Conservation (phyloP, 176 grass and related monocot species). For the Alloteropsis semialata region DNA sequence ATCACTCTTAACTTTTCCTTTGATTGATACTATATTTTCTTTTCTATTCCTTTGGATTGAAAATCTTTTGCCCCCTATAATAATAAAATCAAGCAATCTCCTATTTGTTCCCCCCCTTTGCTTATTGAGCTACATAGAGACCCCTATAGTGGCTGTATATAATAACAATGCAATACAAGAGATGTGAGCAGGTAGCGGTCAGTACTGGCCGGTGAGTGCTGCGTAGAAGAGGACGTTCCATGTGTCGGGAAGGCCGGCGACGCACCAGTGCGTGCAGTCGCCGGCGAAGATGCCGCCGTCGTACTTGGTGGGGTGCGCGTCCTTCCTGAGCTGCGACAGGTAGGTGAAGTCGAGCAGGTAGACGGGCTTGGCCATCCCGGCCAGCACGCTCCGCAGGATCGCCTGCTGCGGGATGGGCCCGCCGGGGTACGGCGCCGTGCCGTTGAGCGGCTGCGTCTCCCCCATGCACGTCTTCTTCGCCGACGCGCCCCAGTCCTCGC, state of each 20-base stretch:
- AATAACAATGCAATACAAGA: not conserved
- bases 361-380: constrained; percentile 59
- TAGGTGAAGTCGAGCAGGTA: constrained; percentile 71
- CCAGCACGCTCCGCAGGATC: constrained; percentile 46
- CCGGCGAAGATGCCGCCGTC: constrained; percentile 50
- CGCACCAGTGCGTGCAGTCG: constrained; percentile 93
- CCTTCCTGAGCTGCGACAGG: constrained; percentile 75
- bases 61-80: not conserved
- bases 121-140: not conserved
- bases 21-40: not conserved
- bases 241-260: constrained; percentile 70
- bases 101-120: not conserved
- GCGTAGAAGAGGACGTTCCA: constrained; percentile 85
- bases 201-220: constrained; percentile 47
- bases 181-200: not conserved
- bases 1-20: not conserved
- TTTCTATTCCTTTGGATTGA: not conserved
- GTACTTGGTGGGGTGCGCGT: constrained; percentile 83
- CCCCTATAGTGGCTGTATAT: not conserved
- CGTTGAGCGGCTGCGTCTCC: constrained; percentile 56
- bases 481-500: constrained; percentile 61
- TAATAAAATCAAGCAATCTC: not conserved
- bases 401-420: constrained; percentile 52
- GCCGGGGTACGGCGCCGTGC: constrained; percentile 45
- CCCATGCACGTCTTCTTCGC: constrained; percentile 50